These are phyloP conservation scores for Geranium rotundifolium DNA, from an alignment of 345 rosid genomes.

Conservation along the genomic window DNA sequence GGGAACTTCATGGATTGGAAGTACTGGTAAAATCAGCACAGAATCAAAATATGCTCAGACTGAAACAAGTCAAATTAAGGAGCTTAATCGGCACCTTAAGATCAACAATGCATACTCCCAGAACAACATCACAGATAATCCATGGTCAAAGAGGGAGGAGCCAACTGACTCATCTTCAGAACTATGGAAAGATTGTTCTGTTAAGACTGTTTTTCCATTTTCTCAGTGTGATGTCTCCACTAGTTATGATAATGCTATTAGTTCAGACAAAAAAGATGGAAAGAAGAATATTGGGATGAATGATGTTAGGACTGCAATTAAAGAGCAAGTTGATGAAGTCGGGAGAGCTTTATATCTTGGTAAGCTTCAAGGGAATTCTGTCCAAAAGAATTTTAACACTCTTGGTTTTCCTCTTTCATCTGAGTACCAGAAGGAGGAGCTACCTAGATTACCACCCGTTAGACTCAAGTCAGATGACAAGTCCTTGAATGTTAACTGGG, in stretches of 20 bases:
- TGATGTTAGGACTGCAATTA: conserved; percentile 52
- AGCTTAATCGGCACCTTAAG: conserved; percentile 31
- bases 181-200: conserved; percentile 62
- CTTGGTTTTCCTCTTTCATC: conserved; percentile 41
- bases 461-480: conserved; percentile 91
- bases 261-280: conserved; percentile 52
- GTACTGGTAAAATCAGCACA: conserved; percentile 31
- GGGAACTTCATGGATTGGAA: conserved; percentile 46
- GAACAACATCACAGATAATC: conserved; percentile 25
- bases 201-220: conserved; percentile 63
- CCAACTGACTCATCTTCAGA: conserved; percentile 35
- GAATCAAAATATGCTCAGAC: conserved; percentile 27
- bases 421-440: conserved; percentile 68
- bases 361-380: conserved; percentile 43
- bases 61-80: conserved; percentile 29
- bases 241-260: conserved; percentile 23
- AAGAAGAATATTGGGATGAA: conserved; percentile 41
- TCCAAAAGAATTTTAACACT: conserved; percentile 33
- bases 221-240: conserved; percentile 43
- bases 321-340: conserved; percentile 85
- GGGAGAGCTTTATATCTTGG: conserved; percentile 70
- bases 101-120: conserved; percentile 20
- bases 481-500: conserved; percentile 57
- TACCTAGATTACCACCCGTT: conserved; percentile 93
- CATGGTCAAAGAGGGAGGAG: conserved; percentile 42